phyloP scores from a whole-genome alignment of 176 grass and related monocot genomes.

The Neostapfia colusana region DNA sequence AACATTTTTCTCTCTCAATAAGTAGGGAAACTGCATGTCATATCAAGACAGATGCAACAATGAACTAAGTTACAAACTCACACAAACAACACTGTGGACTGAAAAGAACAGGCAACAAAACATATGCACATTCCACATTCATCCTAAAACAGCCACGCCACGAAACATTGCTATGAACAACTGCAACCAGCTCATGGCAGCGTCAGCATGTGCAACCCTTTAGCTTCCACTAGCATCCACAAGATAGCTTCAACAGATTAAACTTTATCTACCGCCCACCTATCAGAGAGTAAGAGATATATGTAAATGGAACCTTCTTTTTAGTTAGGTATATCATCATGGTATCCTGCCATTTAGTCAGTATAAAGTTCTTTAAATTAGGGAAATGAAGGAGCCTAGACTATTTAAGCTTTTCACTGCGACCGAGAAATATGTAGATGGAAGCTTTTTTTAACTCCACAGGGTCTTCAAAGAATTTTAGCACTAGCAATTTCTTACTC shows the following conservation, averaged over 20 bases:
- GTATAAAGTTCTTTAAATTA: constrained; percentile 5
- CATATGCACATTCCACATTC: not conserved
- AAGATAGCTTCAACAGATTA: not conserved
- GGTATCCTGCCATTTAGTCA: constrained; percentile 16
- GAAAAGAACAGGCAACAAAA: not conserved
- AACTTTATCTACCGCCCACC: not conserved
- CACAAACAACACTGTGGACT: not conserved
- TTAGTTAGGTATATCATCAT: not conserved
- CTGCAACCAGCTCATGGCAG: not conserved
- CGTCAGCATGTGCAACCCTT: not conserved
- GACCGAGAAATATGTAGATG: constrained; percentile 18
- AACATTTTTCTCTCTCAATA: not conserved
- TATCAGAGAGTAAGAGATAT: not conserved
- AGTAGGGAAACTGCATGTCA: not conserved
- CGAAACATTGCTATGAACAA: not conserved
- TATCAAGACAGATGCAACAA: not conserved
- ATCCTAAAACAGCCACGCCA: not conserved
- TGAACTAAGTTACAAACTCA: not conserved
- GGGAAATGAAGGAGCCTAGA: constrained; percentile 9
- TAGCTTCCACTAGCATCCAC: not conserved
- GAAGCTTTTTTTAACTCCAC: not conserved
- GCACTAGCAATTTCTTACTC: not conserved
- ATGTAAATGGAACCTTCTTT: not conserved
- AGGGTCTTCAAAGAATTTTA: too few species aligned
- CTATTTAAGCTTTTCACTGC: constrained; percentile 18